Percentiles rank a stretch among this genome's conserved stretches.
Conservation (phyloP, 2,329 filamentous ascomycete genomes). For the Epichloe typhina region DNA sequence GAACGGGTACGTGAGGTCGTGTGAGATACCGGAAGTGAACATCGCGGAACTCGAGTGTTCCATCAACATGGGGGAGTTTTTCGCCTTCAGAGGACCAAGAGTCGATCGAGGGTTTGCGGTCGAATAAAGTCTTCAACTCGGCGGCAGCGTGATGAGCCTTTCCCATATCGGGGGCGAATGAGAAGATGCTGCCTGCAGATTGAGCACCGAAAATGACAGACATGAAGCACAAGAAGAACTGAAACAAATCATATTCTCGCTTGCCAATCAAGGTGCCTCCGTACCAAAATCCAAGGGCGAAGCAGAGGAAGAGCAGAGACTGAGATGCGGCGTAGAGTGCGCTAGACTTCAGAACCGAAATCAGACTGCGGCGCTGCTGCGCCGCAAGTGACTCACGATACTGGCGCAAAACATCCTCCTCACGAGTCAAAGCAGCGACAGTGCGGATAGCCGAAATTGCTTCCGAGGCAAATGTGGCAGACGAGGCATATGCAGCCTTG, state of each 20-base stretch:
- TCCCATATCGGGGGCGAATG: slow-evolving; percentile 82
- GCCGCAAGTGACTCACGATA: slow-evolving; percentile 55
- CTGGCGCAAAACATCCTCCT: slow-evolving; percentile 60
- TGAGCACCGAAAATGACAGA: slow-evolving; percentile 85
- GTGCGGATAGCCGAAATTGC: slow-evolving; percentile 90
- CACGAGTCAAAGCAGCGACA: slow-evolving; percentile 79
- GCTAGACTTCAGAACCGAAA: slow-evolving; percentile 65
- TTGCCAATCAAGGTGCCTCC: slow-evolving; percentile 64
- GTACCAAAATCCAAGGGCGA: slow-evolving; percentile 89
- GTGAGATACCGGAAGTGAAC: slow-evolving; percentile 94
- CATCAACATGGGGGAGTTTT: slow-evolving; percentile 50
- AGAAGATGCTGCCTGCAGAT: slow-evolving; percentile 80
- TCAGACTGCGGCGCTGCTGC: slow-evolving; percentile 56
- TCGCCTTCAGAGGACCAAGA: slow-evolving; percentile 63
- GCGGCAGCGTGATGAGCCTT: slow-evolving; percentile 78
- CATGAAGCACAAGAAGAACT: slow-evolving; percentile 87
- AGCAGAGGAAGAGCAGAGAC: slow-evolving; percentile 68
- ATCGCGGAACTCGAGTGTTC: slow-evolving; percentile 75
- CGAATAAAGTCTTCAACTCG: slow-evolving; percentile 71
- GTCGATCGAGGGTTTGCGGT: slow-evolving; percentile 70
- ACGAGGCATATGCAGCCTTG: slow-evolving; percentile 66
- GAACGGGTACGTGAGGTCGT: slow-evolving; percentile 78
- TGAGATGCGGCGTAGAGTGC: slow-evolving; percentile 73
- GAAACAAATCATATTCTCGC: slow-evolving; percentile 61
- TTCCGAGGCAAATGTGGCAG: slow-evolving; percentile 82